Conservation (phyloP, 1,284 basidiomycete genomes). For the Naganishia sp. region DNA sequence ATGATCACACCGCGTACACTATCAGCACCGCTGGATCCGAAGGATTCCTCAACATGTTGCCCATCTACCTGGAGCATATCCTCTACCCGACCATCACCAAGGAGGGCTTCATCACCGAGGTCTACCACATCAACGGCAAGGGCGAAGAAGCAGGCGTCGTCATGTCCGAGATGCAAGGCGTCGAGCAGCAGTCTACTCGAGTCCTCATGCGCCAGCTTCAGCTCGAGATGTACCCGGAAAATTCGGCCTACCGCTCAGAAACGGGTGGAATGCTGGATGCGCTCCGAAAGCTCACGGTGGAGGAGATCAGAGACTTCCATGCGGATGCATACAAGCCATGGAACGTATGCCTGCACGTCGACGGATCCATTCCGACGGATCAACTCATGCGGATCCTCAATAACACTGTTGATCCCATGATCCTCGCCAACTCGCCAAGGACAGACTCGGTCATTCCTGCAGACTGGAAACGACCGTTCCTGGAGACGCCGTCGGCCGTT, state of each 20-base stretch:
- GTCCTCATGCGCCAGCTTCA: constrained; percentile 85
- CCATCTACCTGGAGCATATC: constrained; percentile 94
- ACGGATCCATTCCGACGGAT: constrained; percentile 57
- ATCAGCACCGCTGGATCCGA: constrained; percentile 95
- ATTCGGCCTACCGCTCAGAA: constrained; percentile 91
- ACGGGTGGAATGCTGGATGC: constrained; percentile 95
- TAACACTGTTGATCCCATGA: constrained; percentile 74
- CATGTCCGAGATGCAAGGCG: constrained; percentile 97
- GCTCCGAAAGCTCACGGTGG: constrained; percentile 78
- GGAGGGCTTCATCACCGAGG: constrained; percentile 89
- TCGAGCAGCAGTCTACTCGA: constrained; percentile 88
- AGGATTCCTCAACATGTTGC: constrained; percentile 90
- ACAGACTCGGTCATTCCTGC: constrained; percentile 59
- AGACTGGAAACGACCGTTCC: constrained; percentile 91
- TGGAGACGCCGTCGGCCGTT: constrained; percentile 77
- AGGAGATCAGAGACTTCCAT: constrained; percentile 92
- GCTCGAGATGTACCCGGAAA: constrained; percentile 73
- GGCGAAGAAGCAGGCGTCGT: constrained; percentile 95
- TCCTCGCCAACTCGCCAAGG: constrained; percentile 65
- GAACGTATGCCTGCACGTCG: constrained; percentile 66
- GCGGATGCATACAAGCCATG: constrained; percentile 89
- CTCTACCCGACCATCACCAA: constrained; percentile 93
- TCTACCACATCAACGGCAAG: constrained; percentile 87
- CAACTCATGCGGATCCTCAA: constrained; percentile 70
- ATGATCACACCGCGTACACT: constrained; percentile 80